Base-by-base conservation (phyloP, 2,329 filamentous ascomycete genomes). In the Diaporthe australafricana region DNA sequence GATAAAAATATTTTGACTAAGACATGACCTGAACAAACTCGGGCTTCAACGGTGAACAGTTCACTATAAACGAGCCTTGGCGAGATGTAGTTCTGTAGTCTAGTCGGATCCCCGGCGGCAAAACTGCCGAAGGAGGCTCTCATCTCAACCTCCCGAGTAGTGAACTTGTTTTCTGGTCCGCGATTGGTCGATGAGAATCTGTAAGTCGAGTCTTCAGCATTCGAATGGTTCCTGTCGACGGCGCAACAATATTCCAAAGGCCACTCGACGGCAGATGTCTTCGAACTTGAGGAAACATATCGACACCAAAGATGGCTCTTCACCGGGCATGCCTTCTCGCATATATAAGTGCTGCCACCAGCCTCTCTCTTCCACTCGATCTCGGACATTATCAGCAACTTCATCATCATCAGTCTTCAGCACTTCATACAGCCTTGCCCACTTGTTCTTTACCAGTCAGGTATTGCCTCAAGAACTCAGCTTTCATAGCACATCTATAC, bases 131-230 rank as follows among this genome's bases (percentile, higher is more conserved):
- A 1, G 20, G 25, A 16, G 17, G n/a, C 42, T 62, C 42, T 63
- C 27, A 63, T 63, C 57, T 48, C 17, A 6, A 35, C 25, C 48
- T 20, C 11, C 3, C 17, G n/a, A 63, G 20, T 20, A 35, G 60
- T 17, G 40, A 48, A 63, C 25, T 11, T 35, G 25, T 25, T 48
- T 17, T 8, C 3, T 16, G 8, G 60, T 48, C 42, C 35, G 60
- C 42, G 42, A 63, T 63, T 63, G 42, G 42, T 35, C 60, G 45
- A 35, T 48, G 60, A 63, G 60, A 35, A 32, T 47, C 40, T 47
- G 20, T 35, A 30, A 32, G 20, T 5, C 25, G 22, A 48, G 17
- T 32, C 32, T 20, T 17, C 17, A 62, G 40, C 17, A 27, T 20
- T 9, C 40, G 25, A 6, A 14, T 20, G 27, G 20, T 25, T 25